A percentile compares a stretch with the other conserved stretches of the same genome.
phyloP scores from a whole-genome alignment of 805 yeast species.

The Nakazawaea pomicola region DNA sequence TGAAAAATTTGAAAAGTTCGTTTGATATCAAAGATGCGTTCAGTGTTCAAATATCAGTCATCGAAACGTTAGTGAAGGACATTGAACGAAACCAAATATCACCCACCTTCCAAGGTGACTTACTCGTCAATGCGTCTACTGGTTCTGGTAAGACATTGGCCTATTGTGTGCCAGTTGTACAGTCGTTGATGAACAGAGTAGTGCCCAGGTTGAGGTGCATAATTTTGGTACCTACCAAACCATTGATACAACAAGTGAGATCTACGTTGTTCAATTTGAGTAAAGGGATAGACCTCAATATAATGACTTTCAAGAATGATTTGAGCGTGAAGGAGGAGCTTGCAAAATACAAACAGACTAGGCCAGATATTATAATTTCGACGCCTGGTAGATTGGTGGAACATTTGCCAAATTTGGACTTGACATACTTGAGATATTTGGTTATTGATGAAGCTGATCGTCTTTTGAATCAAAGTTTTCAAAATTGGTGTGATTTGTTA shows the following conservation, averaged over 20 bases:
- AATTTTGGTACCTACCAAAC: constrained; percentile 84
- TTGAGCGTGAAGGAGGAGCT: constrained; percentile 59
- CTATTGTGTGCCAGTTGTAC: constrained; percentile 78
- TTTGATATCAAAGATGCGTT: constrained; percentile 55
- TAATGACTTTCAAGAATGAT: constrained; percentile 56
- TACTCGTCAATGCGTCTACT: constrained; percentile 88
- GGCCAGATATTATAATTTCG: constrained; percentile 64
- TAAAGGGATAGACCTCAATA: constrained; percentile 62
- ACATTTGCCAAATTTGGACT: constrained; percentile 45
- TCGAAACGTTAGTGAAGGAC: constrained; percentile 47
- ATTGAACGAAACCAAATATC: constrained; percentile 31
- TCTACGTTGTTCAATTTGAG: constrained; percentile 54
- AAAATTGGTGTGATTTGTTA: constrained; percentile 78
- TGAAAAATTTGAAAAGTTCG: constrained; percentile 37
- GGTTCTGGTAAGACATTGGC: constrained; percentile 96
- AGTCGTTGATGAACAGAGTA: constrained; percentile 52
- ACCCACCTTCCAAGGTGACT: constrained; percentile 64
- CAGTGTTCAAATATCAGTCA: constrained; percentile 69
- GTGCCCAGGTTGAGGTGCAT: constrained; percentile 75
- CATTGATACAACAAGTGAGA: constrained; percentile 79
- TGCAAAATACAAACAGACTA: constrained; percentile 34
- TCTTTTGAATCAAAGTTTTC: constrained; percentile 81
- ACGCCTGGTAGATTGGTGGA: constrained; percentile 87
- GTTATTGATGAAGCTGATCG: constrained; percentile 83
- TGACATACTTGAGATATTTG: constrained; percentile 53